Percentiles rank a stretch among this genome's conserved stretches.
These are phyloP conservation scores for Persicaria tinctoria DNA, from an alignment of 148 eudicot genomes.

Conservation along the genomic window DNA sequence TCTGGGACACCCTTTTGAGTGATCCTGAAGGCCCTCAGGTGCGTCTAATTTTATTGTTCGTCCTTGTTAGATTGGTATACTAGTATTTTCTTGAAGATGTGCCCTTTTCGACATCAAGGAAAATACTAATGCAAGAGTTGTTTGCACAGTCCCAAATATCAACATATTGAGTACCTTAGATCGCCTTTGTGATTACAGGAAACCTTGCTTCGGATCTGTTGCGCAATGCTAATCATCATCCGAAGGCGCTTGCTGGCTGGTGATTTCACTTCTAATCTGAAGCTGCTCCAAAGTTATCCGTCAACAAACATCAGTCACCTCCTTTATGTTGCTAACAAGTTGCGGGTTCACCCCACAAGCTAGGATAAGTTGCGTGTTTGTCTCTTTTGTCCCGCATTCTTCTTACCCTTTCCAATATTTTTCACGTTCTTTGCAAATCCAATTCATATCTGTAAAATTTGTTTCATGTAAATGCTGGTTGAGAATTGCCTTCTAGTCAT, in stretches of 20 bases:
- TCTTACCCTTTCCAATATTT: background rate
- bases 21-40: conserved; percentile 99
- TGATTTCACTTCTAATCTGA: conserved; percentile 91
- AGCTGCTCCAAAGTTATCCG: conserved; percentile 84
- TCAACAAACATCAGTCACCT: conserved; percentile 82
- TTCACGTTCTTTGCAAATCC: background rate
- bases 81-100: background rate
- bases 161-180: background rate
- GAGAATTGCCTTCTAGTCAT: background rate
- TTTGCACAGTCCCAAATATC: background rate
- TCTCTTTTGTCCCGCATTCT: background rate
- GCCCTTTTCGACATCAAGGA: background rate
- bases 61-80: background rate
- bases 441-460: background rate
- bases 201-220: conserved; percentile 81
- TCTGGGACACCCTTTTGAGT: conserved; percentile 95
- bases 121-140: background rate
- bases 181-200: conserved; percentile 43
- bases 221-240: conserved; percentile 89
- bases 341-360: conserved; percentile 47
- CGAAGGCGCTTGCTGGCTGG: conserved; percentile 93
- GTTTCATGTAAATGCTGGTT: background rate
- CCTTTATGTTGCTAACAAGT: conserved; percentile 87
- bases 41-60: conserved; percentile 8
- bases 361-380: conserved; percentile 14